Evolutionary conservation across 805 yeast species (phyloP).

Genomic region (Metahyphopichia silvanorum): DNA sequence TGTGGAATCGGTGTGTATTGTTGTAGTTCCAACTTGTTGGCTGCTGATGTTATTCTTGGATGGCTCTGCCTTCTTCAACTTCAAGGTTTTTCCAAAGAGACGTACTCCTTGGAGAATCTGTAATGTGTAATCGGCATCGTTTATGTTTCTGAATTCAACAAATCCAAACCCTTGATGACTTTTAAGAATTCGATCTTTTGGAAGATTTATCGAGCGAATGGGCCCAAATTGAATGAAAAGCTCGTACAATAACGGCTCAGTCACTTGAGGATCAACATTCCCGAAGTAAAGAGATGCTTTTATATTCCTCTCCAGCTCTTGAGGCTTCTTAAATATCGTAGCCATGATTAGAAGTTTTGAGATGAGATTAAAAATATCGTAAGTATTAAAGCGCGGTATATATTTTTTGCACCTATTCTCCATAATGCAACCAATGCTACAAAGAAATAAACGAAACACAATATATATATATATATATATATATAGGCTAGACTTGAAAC

Average conservation of each 20-base stretch:
- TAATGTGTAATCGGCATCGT: slow-evolving; percentile 70
- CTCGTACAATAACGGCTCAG: slow-evolving; percentile 73
- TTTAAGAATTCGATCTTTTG: slow-evolving; percentile 70
- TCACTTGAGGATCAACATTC: slow-evolving; percentile 72
- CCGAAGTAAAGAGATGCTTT: slow-evolving; percentile 76
- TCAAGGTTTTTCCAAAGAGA: slow-evolving; percentile 58
- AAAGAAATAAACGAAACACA: not conserved
- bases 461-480: too few relatives aligned
- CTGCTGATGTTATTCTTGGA: slow-evolving; percentile 7
- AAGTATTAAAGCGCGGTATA: not conserved
- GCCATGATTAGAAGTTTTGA: slow-evolving; percentile 17
- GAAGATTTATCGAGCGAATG: slow-evolving; percentile 63
- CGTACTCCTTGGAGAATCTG: slow-evolving; percentile 57
- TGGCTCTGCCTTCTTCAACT: slow-evolving; percentile 51
- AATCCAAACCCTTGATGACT: slow-evolving; percentile 88
- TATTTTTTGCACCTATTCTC: not conserved
- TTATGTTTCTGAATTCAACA: slow-evolving; percentile 58
- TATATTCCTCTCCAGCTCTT: slow-evolving; percentile 51
- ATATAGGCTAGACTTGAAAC: not conserved
- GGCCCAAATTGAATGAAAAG: slow-evolving; percentile 85
- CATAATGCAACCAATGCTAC: not conserved
- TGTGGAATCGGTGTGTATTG: slow-evolving; percentile 7
- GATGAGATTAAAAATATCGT: not conserved
- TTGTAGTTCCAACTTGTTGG: slow-evolving; percentile 8
- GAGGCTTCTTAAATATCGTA: slow-evolving; percentile 28